These are phyloP conservation scores for Didymellaceae sp. DNA, from an alignment of 2,329 filamentous ascomycete species.

Conservation along the genomic window DNA sequence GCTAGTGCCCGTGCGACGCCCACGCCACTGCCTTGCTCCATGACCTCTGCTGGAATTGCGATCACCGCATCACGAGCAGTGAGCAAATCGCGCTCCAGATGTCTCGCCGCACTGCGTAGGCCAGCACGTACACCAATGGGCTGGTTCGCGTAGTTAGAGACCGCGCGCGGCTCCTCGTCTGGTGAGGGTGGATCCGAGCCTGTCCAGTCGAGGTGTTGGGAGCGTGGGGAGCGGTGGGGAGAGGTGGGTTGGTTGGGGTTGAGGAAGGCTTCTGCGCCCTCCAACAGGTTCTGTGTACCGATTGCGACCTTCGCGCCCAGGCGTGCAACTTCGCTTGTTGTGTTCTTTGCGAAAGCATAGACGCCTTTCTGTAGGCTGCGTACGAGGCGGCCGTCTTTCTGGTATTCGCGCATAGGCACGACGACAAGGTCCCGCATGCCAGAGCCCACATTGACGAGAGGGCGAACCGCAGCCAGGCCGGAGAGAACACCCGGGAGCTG, in stretches of 20 bases:
- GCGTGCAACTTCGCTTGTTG: slow-evolving; percentile 91
- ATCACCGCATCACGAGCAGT: slow-evolving; percentile 90
- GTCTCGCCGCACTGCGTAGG: slow-evolving; percentile 79
- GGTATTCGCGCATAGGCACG: slow-evolving; percentile 89
- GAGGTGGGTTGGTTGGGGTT: slow-evolving; percentile 43
- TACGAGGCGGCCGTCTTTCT: slow-evolving; percentile 90
- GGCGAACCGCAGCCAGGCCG: slow-evolving; percentile 87
- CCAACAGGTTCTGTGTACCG: slow-evolving; percentile 90
- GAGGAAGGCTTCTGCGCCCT: slow-evolving; percentile 84
- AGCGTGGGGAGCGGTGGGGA: slow-evolving; percentile 35
- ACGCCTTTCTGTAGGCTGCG: slow-evolving; percentile 92
- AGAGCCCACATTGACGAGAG: slow-evolving; percentile 87
- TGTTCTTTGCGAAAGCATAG: slow-evolving; percentile 87
- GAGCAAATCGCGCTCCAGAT: slow-evolving; percentile 85
- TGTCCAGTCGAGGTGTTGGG: slow-evolving; percentile 51
- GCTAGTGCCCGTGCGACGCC: slow-evolving; percentile 81
- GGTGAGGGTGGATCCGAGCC: slow-evolving; percentile 67
- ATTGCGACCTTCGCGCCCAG: slow-evolving; percentile 93
- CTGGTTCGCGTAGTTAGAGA: slow-evolving; percentile 93
- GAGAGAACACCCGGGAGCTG: slow-evolving; percentile 89
- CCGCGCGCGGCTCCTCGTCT: slow-evolving; percentile 75
- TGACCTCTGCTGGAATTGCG: slow-evolving; percentile 87
- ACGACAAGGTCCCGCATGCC: slow-evolving; percentile 87
- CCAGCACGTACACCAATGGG: slow-evolving; percentile 89
- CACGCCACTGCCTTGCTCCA: slow-evolving; percentile 82